Conservation (phyloP, 345 rosid species). For the Durio zibethinus region DNA sequence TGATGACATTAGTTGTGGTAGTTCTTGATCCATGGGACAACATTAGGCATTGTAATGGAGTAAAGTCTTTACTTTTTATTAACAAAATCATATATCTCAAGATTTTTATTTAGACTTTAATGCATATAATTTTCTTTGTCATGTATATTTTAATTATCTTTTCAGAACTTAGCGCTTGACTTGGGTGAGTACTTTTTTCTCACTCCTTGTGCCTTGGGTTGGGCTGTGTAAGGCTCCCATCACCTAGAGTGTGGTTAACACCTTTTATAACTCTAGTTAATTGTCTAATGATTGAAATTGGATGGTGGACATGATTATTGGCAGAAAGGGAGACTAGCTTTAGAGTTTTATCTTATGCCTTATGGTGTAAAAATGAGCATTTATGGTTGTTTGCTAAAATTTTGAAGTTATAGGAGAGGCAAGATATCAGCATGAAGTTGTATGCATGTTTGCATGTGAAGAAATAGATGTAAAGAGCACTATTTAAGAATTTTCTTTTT, state of each 20-base stretch:
- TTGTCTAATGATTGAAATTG: background rate
- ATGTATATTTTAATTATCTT: background rate
- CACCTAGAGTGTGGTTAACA: background rate
- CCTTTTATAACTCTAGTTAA: background rate
- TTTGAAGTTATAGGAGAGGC: background rate
- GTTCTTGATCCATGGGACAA: background rate
- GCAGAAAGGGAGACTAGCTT: background rate
- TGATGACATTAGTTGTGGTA: background rate
- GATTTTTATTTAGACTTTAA: background rate
- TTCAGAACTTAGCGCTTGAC: background rate
- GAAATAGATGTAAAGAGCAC: background rate
- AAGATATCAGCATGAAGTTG: background rate
- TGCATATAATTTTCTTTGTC: background rate
- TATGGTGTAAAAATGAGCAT: background rate
- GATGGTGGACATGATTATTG: background rate
- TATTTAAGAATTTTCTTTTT: background rate
- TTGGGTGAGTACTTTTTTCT: background rate
- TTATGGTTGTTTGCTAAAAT: background rate
- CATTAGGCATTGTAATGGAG: background rate
- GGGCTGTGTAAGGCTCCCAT: background rate
- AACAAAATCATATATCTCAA: too few species aligned
- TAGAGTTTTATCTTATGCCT: background rate
- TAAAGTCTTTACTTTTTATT: too few species aligned
- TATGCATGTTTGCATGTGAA: background rate
- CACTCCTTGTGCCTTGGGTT: background rate